Conservation (phyloP, 2,329 filamentous ascomycete species). For the Beauveria asiatica region DNA sequence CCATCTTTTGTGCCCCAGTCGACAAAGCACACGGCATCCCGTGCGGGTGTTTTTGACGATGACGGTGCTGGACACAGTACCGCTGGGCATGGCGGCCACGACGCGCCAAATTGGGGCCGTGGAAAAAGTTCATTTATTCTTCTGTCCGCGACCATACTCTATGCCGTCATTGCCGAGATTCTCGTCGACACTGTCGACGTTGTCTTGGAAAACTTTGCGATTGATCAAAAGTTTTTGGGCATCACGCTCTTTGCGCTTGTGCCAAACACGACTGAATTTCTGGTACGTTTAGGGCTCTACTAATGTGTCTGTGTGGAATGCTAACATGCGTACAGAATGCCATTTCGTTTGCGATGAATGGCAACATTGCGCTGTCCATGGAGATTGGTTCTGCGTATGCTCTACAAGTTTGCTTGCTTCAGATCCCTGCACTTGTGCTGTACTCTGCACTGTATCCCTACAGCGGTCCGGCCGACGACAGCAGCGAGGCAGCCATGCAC, state of each 20-base stretch:
- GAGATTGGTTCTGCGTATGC: constrained; percentile 97
- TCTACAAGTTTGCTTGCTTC: constrained; percentile 87
- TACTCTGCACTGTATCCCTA: constrained; percentile 71
- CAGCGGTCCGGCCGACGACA: constrained; percentile 27
- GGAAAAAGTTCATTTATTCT: constrained; percentile 85
- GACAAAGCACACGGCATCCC: constrained; percentile 15
- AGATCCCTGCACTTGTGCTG: constrained; percentile 85
- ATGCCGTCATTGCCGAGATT: constrained; percentile 96
- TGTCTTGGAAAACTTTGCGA: constrained; percentile 80
- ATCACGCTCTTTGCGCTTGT: constrained; percentile 95
- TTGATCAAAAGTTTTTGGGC: constrained; percentile 95
- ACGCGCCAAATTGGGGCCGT: constrained; percentile 97
- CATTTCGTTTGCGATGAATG: constrained; percentile 99
- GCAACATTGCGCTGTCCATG: constrained; percentile 97
- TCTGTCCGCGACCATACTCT: constrained; percentile 79
- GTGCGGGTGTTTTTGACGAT: constrained; percentile 38
- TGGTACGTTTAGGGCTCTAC: constrained; percentile 48
- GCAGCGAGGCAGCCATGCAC: constrained; percentile 39
- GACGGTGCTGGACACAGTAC: constrained; percentile 22
- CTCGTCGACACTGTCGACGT: constrained; percentile 94
- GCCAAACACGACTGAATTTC: constrained; percentile 94
- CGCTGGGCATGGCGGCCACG: constrained; percentile 64
- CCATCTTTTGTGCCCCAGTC: constrained; percentile 23
- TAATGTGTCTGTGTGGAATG: background rate
- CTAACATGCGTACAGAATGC: constrained; percentile 56